phyloP scores from a whole-genome alignment of 2,329 filamentous ascomycete genomes.

The Knoxdaviesia capensis region DNA sequence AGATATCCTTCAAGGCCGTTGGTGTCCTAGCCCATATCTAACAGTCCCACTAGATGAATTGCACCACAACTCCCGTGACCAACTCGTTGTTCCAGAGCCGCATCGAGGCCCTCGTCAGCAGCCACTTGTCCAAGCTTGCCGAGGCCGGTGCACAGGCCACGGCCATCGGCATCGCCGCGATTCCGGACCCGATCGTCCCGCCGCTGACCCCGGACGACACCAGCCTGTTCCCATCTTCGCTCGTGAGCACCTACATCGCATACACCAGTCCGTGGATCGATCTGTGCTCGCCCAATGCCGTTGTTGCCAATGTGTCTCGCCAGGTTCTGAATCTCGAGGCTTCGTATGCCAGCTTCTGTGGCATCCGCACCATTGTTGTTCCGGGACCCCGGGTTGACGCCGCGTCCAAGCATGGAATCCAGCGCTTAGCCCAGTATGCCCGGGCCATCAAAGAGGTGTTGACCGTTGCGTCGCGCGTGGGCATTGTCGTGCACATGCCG shows the following conservation, averaged over 20 bases:
- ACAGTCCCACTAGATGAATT: conserved; percentile 41
- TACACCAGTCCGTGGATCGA: conserved; percentile 88
- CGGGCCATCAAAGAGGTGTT: conserved; percentile 68
- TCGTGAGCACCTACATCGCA: conserved; percentile 54
- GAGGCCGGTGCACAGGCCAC: conserved; percentile 16
- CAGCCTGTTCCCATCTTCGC: conserved; percentile 44
- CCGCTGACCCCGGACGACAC: conserved; percentile 69
- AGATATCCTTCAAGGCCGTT: background rate
- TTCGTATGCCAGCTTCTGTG: conserved; percentile 89
- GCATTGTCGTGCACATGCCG: conserved; percentile 61
- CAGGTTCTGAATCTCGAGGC: conserved; percentile 84
- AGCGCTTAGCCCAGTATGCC: conserved; percentile 54
- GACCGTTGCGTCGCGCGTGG: conserved; percentile 52
- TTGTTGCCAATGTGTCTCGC: conserved; percentile 69
- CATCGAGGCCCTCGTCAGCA: conserved; percentile 39
- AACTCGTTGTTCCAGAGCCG: conserved; percentile 51
- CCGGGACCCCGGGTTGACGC: conserved; percentile 53
- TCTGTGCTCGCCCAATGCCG: conserved; percentile 59
- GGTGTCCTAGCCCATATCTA: conserved; percentile 1
- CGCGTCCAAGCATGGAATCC: conserved; percentile 25
- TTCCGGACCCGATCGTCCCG: conserved; percentile 36
- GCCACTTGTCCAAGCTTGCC: conserved; percentile 28
- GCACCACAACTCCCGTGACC: conserved; percentile 61
- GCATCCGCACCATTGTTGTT: conserved; percentile 64
- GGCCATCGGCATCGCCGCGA: conserved; percentile 22